phyloP scores from a whole-genome alignment of 2,329 filamentous ascomycete genomes.

The Bipolaris victoriae region DNA sequence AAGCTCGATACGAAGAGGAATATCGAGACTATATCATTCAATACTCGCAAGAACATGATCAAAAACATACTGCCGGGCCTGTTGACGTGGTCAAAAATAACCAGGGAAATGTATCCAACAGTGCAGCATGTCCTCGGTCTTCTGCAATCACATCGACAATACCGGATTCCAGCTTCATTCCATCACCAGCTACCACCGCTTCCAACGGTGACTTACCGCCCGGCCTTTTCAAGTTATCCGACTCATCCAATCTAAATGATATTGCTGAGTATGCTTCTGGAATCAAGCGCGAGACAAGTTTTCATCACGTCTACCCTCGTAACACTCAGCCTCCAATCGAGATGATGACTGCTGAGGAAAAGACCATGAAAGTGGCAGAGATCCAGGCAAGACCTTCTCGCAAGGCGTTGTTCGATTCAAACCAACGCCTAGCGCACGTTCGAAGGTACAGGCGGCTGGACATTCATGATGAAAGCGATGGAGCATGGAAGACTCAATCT shows the following conservation, averaged over 20 bases:
- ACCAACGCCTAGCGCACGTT: constrained; percentile 25
- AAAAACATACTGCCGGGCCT: neutral
- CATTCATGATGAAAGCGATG: constrained; percentile 27
- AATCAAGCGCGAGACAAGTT: constrained; percentile 10
- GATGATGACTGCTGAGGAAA: constrained; percentile 30
- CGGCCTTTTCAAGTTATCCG: constrained; percentile 13
- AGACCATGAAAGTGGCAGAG: constrained; percentile 27
- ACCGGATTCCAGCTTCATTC: neutral
- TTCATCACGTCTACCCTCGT: constrained; percentile 17
- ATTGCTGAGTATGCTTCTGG: neutral
- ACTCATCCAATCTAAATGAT: neutral
- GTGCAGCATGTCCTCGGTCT: neutral
- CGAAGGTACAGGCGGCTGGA: constrained; percentile 18
- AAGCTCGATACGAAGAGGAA: constrained; percentile 4
- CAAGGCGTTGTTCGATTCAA: constrained; percentile 39
- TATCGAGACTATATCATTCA: constrained; percentile 3
- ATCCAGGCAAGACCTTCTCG: constrained; percentile 43
- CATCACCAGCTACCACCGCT: neutral
- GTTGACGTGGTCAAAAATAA: neutral
- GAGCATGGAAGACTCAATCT: constrained; percentile 15
- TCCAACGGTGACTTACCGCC: neutral
- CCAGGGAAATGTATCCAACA: neutral
- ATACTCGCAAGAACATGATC: neutral
- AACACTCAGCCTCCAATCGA: constrained; percentile 14
- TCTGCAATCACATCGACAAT: neutral